These are phyloP conservation scores for Pseudonitzschia multiseries DNA, from an alignment of 108 stramenopile species.

Conservation along the genomic window DNA sequence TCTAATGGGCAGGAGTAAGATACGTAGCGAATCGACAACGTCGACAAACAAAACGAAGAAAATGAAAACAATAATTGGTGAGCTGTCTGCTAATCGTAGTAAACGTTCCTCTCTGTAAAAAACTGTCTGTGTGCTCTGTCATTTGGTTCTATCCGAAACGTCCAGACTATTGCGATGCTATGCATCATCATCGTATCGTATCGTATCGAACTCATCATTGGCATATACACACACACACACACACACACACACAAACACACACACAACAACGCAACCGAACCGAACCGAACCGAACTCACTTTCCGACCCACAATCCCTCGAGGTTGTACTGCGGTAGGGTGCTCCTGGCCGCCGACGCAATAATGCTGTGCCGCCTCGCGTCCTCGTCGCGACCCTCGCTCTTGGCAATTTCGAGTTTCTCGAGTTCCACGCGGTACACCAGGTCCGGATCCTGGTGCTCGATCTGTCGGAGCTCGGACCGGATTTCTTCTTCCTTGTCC, in stretches of 20 bases:
- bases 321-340: slow-evolving; percentile 70
- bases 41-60: not conserved
- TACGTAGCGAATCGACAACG: not conserved
- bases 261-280: not conserved
- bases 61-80: no score
- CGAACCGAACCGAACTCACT: slow-evolving; percentile 55
- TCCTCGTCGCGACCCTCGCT: slow-evolving; percentile 42
- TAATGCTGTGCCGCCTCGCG: slow-evolving; percentile 34
- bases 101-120: no score
- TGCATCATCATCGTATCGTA: not conserved
- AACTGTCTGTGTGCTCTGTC: no score
- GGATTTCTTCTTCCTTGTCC: slow-evolving; percentile 28
- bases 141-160: no score
- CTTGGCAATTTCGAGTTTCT: slow-evolving; percentile 36
- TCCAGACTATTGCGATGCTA: no score
- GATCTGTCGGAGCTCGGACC: slow-evolving; percentile 38
- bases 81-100: no score
- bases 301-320: slow-evolving; percentile 73
- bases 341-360: slow-evolving; percentile 47
- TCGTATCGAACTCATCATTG: no score
- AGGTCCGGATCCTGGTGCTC: slow-evolving; percentile 54
- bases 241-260: no score
- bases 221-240: no score
- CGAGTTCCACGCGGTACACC: slow-evolving; percentile 44
- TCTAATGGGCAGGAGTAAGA: slow-evolving; percentile 22